Percentiles rank a stretch among this genome's conserved stretches.
These are phyloP conservation scores for Scopulariopsis brevicaulis DNA, from an alignment of 2,329 filamentous ascomycete genomes.

Conservation along the genomic window DNA sequence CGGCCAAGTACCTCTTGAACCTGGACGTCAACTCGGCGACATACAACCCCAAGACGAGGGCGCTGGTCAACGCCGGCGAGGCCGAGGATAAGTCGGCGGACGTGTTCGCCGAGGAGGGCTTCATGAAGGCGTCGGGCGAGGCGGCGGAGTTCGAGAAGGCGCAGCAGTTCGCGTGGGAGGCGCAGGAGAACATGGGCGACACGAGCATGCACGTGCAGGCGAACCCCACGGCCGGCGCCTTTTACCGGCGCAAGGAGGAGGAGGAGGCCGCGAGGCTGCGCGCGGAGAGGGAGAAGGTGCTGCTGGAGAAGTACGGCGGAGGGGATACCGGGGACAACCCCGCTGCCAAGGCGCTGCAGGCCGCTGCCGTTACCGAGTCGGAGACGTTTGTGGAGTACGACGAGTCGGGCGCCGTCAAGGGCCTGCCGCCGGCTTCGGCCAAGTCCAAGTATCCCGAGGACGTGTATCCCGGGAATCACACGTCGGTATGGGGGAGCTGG, in stretches of 20 bases:
- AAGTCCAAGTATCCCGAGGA: constrained; percentile 93
- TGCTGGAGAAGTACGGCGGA: constrained; percentile 75
- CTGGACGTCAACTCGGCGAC: constrained; percentile 93
- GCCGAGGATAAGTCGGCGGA: constrained; percentile 72
- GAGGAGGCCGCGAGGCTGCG: constrained; percentile 62
- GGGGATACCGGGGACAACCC: constrained; percentile 27
- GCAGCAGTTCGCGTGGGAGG: constrained; percentile 88
- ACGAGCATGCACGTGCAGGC: constrained; percentile 85
- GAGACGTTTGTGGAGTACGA: constrained; percentile 93
- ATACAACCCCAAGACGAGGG: constrained; percentile 92
- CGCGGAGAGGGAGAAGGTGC: constrained; percentile 53
- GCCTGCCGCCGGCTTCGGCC: constrained; percentile 61
- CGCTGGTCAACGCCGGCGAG: constrained; percentile 77
- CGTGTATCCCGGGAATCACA: constrained; percentile 81
- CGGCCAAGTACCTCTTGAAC: constrained; percentile 91
- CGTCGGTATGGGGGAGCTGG: constrained; percentile 91
- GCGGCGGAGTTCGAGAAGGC: constrained; percentile 87
- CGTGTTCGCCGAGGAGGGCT: constrained; percentile 85
- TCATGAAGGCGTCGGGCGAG: constrained; percentile 79
- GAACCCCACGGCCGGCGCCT: constrained; percentile 88
- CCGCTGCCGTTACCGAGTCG: constrained; percentile 60
- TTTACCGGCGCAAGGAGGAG: constrained; percentile 67
- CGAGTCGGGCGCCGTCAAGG: constrained; percentile 79
- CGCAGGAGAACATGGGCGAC: constrained; percentile 70
- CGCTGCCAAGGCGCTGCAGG: constrained; percentile 18